A percentile compares a stretch with the other conserved stretches of the same genome.
Conservation (phyloP, 345 rosid species). For the Brassica napus region Da-Ae NC_063452.1:50958501-50959000, state of each 20-base stretch:
- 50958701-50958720: neutral
- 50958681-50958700: neutral
- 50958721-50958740: neutral
- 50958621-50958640: neutral
- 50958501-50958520: constrained; percentile 24
- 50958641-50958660: neutral
- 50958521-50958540: neutral
- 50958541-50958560: constrained; percentile 7
- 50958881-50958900: neutral
- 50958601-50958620: neutral
- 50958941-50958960: constrained; percentile 44
- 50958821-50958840: constrained; percentile 7
- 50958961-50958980: constrained; percentile 32
- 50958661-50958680: constrained; percentile 21
- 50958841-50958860: neutral
- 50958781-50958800: neutral
- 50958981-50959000: constrained; percentile 44
- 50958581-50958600: neutral
- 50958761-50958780: neutral
- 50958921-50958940: constrained; percentile 35
- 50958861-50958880: neutral
- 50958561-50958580: neutral
- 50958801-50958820: neutral
- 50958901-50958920: constrained; percentile 19
- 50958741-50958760: neutral